These are phyloP conservation scores for Solanum habrochaites DNA, from an alignment of 257 asterid genomes.

Conservation along the genomic window DNA sequence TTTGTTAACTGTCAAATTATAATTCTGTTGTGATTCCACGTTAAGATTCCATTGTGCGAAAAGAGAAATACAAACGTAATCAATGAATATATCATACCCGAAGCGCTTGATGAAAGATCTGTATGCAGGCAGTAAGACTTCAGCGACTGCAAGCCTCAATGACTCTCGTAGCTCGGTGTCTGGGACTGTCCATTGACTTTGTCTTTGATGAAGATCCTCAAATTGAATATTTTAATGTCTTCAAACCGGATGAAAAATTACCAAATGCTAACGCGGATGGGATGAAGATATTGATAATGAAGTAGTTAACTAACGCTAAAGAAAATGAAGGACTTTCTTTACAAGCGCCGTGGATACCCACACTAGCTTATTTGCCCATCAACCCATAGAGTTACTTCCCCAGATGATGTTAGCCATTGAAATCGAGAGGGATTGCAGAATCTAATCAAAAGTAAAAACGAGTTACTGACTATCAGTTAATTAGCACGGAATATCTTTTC, in stretches of 20 bases:
- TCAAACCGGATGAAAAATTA: constrained; percentile 43
- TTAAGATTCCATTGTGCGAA: not conserved
- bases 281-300: not conserved
- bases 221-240: constrained; percentile 80
- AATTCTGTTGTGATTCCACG: not conserved
- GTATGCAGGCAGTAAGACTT: constrained; percentile 92
- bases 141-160: constrained; percentile 94
- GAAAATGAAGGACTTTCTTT: constrained; percentile 51
- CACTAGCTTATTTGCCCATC: constrained; percentile 95
- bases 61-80: not conserved
- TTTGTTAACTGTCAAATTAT: not conserved
- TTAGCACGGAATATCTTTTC: not conserved
- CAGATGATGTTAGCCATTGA: constrained; percentile 85
- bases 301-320: not conserved
- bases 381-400: constrained; percentile 65
- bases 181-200: constrained; percentile 97
- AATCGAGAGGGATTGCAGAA: constrained; percentile 72
- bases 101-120: constrained; percentile 93
- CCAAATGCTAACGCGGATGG: not conserved
- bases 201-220: constrained; percentile 99
- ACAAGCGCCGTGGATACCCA: constrained; percentile 81
- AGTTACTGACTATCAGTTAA: not conserved
- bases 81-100: constrained; percentile 47
- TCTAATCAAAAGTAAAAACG: constrained; percentile 27
- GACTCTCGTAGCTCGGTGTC: constrained; percentile 95